Base-by-base conservation (phyloP, 164 flowering plant species). In the Macadamia tetraphylla region DNA sequence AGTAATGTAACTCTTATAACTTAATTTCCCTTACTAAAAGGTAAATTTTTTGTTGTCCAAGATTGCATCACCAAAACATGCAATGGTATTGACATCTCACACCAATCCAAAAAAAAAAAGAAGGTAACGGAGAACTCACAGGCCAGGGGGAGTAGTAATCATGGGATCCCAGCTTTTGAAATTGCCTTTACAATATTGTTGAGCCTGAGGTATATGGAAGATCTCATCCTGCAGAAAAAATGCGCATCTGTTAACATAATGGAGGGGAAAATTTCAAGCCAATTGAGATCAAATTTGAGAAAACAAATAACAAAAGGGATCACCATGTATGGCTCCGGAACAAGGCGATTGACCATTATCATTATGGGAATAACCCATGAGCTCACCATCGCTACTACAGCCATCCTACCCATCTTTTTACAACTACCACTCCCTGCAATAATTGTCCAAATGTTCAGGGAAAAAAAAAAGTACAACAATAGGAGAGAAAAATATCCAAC, bases 131-230 rank as follows among this genome's bases (percentile, higher is more conserved):
- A 46, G 65, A 60, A 71, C 87, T 63, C 67, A 94, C 98, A 94
- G 72, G 71, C 97, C 98, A 81, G 98, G 97, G 15, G 96, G 98
- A 65, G 98, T 91, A 60, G 98, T 94, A 78, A 94, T 94, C 96
- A 90, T 90, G 65, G 98, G 96, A 85, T 91, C 93, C 98, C 98
- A 92, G 43, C 83, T 88, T 66, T 66, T 83, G 80, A 94, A 94
- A 78, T 90, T 82, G 23, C 90, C 94, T 6, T 76, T 73, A 75
- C 98, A 94, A 67, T 90, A 94, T 62, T 88, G 87, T 58, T 86
- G 97, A 65, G 89, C 95, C 71, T 94, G 98, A 40, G 98, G 96
- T 6, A 92, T 77, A 71, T 92, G 98, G 68, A 94, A 94, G 67
- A 88, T 87, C 83, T 91, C 96, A 72, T 94, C 98, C 97, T 94